Conservation (phyloP, 176 grass and related monocot genomes). For the Rhipidocladum racemiflorum region DNA sequence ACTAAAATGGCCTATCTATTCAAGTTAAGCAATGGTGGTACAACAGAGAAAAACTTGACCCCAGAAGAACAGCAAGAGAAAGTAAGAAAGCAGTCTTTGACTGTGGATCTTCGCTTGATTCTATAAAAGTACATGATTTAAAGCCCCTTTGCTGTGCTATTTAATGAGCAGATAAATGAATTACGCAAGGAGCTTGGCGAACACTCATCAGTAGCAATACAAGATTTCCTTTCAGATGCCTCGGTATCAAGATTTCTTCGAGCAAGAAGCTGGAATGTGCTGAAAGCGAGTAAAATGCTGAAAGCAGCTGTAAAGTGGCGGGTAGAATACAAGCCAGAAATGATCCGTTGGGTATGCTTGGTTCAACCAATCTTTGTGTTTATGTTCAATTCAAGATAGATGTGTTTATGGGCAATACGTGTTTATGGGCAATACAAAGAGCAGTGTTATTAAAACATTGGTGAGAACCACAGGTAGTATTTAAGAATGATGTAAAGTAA, state of each 20-base stretch:
- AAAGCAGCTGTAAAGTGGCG: conserved; percentile 73
- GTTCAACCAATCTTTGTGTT: neutral
- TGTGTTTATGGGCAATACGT: neutral
- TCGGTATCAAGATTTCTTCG: conserved; percentile 51
- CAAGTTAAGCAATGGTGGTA: conserved; percentile 39
- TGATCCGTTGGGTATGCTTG: conserved; percentile 55
- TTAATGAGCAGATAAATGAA: conserved; percentile 57
- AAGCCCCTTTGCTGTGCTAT: conserved; percentile 5
- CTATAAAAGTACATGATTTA: neutral
- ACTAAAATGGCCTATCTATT: conserved; percentile 53
- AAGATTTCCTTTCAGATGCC: conserved; percentile 58
- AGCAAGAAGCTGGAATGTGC: conserved; percentile 66
- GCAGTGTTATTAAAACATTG: neutral
- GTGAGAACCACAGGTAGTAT: conserved; percentile 3
- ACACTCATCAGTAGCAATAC: conserved; percentile 30
- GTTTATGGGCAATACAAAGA: neutral
- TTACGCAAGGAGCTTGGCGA: conserved; percentile 48
- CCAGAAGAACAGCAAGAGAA: conserved; percentile 50
- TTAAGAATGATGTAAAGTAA: neutral
- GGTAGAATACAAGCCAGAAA: conserved; percentile 55
- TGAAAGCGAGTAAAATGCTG: conserved; percentile 73
- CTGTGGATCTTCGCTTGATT: neutral
- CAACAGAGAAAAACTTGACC: conserved; percentile 33
- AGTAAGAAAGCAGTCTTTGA: conserved; percentile 14
- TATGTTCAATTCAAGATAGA: conserved; percentile 4